A percentile compares a stretch with the other conserved stretches of the same genome.
Evolutionary conservation across 1,284 basidiomycete genomes (phyloP).

Genomic region (Gymnopus androsaceus): DNA sequence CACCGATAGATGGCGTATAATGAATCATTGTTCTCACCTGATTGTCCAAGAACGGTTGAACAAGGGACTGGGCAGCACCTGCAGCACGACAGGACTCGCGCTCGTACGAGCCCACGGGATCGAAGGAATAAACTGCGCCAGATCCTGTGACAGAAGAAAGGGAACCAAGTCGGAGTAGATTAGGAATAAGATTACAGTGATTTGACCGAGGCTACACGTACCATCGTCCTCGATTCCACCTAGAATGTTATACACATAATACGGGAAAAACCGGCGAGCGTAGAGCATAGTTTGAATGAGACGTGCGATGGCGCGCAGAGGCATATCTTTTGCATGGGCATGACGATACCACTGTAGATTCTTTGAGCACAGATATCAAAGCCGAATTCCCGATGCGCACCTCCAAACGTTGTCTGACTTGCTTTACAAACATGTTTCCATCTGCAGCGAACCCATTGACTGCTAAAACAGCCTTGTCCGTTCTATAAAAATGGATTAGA

Average conservation of each 20-base stretch:
- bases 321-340: conserved; percentile 93
- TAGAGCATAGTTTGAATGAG: conserved; percentile 97
- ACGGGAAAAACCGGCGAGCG: conserved; percentile 92
- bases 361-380: conserved; percentile 15
- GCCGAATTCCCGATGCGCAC: conserved; percentile 43
- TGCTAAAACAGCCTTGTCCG: conserved; percentile 89
- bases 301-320: conserved; percentile 87
- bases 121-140: conserved; percentile 95
- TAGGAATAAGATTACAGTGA: background rate
- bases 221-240: conserved; percentile 94
- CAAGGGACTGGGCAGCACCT: conserved; percentile 85
- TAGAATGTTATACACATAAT: conserved; percentile 94
- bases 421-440: conserved; percentile 94
- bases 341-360: conserved; percentile 89
- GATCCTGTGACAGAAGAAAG: conserved; percentile 56
- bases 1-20: background rate
- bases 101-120: conserved; percentile 95
- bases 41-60: conserved; percentile 96
- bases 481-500: conserved; percentile 49
- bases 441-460: conserved; percentile 96
- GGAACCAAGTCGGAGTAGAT: conserved; percentile 8
- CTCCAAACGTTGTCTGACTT: conserved; percentile 90
- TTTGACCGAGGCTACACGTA: conserved; percentile 41
- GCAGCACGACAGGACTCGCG: conserved; percentile 93
- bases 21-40: conserved; percentile 59